These are phyloP conservation scores for Xylaria telfairii DNA, from an alignment of 495 filamentous ascomycete genomes.

Conservation along the genomic window DNA sequence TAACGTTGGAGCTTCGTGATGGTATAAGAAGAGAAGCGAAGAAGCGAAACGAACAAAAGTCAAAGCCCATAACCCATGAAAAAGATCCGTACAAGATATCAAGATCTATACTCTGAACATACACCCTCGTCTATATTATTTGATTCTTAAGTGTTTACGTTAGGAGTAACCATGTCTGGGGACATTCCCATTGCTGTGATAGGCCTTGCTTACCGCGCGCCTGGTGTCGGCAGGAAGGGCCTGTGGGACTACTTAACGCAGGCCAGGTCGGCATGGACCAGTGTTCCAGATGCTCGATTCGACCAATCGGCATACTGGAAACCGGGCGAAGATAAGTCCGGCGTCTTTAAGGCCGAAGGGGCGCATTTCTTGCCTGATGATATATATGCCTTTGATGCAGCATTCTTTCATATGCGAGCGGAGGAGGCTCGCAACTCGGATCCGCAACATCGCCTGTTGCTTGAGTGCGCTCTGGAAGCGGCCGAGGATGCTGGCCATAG, in stretches of 20 bases:
- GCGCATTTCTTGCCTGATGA: slow-evolving; percentile 44
- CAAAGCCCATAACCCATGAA: not conserved
- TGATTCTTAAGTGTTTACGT: not conserved
- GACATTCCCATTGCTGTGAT: slow-evolving; percentile 51
- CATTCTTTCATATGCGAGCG: slow-evolving; percentile 45
- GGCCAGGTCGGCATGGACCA: slow-evolving; percentile 43
- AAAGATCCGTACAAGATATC: not conserved
- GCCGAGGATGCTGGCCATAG: slow-evolving; percentile 52
- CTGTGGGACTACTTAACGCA: slow-evolving; percentile 59
- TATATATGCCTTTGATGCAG: slow-evolving; percentile 42
- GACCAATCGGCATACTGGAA: slow-evolving; percentile 67
- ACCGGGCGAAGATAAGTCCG: slow-evolving; percentile 51
- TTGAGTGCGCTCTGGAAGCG: slow-evolving; percentile 44
- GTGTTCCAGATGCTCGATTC: slow-evolving; percentile 70
- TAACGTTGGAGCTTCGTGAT: not conserved
- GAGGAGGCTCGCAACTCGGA: slow-evolving; percentile 42
- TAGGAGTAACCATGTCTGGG: slow-evolving; percentile 8
- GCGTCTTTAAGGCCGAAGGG: slow-evolving; percentile 42
- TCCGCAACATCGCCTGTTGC: slow-evolving; percentile 46
- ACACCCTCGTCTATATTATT: not conserved
- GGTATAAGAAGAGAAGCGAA: not conserved
- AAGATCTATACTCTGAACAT: not conserved
- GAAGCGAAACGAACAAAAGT: not conserved
- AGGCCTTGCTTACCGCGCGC: slow-evolving; percentile 58
- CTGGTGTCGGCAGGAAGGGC: slow-evolving; percentile 48